Base-by-base conservation (phyloP, 495 filamentous ascomycete species). In the Lasiosphaeria miniovina region DNA sequence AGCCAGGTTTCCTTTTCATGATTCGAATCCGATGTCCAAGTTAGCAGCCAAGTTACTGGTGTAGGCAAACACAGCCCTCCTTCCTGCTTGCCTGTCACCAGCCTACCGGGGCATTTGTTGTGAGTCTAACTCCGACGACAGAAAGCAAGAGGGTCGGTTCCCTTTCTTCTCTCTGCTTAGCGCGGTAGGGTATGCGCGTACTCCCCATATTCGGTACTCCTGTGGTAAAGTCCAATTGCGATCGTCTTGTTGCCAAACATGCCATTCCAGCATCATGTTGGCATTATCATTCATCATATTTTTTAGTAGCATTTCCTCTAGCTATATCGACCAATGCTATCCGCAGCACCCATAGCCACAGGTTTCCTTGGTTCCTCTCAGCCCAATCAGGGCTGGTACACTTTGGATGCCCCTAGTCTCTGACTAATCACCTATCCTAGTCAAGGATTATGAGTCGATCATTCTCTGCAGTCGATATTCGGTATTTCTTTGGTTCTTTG, bases 241-340 rank as follows among this genome's bases (percentile, higher is more conserved):
- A 46, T 46, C 12, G 15, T 5, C 15, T n/a, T 9, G 43, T 46
- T 46, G 43, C 43, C 15, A n/a, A 46, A 2, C 8, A n/a, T 46
- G 43, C 15, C 43, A 46, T 9, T 5, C 43, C 12, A 6, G 43
- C 43, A n/a, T 46, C 4, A 11, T 46, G 43, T n/a, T n/a, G 15
- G 43, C 43, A n/a, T 46, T 1, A 11, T 46, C 12, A 11, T n/a
- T 46, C 43, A 46, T 46, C 43, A n/a, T 46, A 1, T n/a, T 46
- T 11, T 46, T 46, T 11, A n/a, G 12, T 5, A 46, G 12, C 43
- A 46, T 46, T 7, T n/a, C 6, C 15, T 46, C 4, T 46, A 5
- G 43, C 43, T 46, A n/a, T n/a, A 46, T 46, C 12, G 15, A n/a
- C 43, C 43, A 46, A 46, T 46, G 15, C 43, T 46, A 14, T 46